Evolutionary conservation across 108 stramenopile genomes (phyloP).

Genomic region (Asterionellopsis glacialis): DNA sequence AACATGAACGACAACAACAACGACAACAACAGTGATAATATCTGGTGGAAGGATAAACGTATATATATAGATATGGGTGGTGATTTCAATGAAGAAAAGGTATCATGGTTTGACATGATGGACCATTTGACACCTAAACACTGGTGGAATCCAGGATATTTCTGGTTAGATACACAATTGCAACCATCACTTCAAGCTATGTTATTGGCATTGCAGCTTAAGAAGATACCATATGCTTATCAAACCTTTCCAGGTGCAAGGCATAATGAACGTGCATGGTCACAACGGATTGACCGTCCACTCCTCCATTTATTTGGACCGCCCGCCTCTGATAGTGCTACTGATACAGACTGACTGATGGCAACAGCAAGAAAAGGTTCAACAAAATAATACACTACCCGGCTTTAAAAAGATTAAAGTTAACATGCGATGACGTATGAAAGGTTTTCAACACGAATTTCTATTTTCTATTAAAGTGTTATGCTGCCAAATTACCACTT

Average conservation of each 20-base stretch:
- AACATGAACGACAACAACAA: slow-evolving; percentile 5
- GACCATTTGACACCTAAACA: slow-evolving; percentile 62
- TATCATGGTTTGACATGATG: slow-evolving; percentile 47
- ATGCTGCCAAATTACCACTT: too few relatives aligned
- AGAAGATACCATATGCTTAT: slow-evolving; percentile 28
- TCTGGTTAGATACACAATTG: slow-evolving; percentile 60
- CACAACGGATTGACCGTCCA: slow-evolving; percentile 53
- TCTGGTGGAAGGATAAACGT: slow-evolving; percentile 32
- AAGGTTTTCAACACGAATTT: too few relatives aligned
- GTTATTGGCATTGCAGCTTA: slow-evolving; percentile 30
- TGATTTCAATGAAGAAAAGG: slow-evolving; percentile 45
- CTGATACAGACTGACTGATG: too few relatives aligned
- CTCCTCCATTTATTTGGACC: slow-evolving; percentile 41
- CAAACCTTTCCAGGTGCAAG: slow-evolving; percentile 55
- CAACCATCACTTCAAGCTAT: slow-evolving; percentile 54
- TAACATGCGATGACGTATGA: too few relatives aligned
- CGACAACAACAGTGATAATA: slow-evolving; percentile 5
- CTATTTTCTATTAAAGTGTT: too few relatives aligned
- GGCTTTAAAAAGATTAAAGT: too few relatives aligned
- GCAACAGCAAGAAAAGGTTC: too few relatives aligned
- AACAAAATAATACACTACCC: too few relatives aligned
- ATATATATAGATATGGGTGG: slow-evolving; percentile 74
- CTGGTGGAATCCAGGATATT: slow-evolving; percentile 77
- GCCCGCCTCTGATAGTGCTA: too few relatives aligned
- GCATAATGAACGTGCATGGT: slow-evolving; percentile 73